A percentile compares a stretch with the other conserved stretches of the same genome.
Conservation (phyloP, 768 basidiomycete genomes). For the Leccinum incarnatum region DNA sequence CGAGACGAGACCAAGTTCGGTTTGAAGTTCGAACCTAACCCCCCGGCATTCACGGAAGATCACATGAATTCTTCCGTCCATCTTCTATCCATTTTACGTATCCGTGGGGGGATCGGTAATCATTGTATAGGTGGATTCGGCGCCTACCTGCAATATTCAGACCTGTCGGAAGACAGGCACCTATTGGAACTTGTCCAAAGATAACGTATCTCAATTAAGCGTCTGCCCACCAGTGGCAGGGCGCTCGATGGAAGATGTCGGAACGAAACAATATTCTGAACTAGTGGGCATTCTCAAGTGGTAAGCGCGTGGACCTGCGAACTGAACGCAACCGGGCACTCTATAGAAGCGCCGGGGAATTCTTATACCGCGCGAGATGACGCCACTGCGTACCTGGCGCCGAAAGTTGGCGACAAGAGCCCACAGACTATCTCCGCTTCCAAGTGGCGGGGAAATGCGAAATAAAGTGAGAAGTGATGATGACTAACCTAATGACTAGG, state of each 20-base stretch:
- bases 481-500: background rate
- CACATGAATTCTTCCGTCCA: background rate
- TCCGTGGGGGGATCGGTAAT: background rate
- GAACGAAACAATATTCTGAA: slow-evolving; percentile 1
- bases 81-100: background rate
- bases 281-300: slow-evolving; percentile 7
- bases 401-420: background rate
- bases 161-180: no score
- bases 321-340: background rate
- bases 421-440: background rate
- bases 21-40: background rate
- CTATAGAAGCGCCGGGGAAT: background rate
- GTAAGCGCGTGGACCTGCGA: background rate
- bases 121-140: background rate
- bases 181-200: background rate
- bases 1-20: background rate
- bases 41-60: background rate
- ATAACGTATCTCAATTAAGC: background rate
- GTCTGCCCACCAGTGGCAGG: background rate
- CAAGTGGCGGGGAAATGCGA: background rate
- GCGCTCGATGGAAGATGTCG: background rate
- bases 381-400: background rate
- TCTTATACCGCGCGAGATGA: background rate
- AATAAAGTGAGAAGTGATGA: background rate
- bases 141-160: background rate